phyloP scores from a whole-genome alignment of 179 eudicot genomes.

The Beta macrorhiza region DNA sequence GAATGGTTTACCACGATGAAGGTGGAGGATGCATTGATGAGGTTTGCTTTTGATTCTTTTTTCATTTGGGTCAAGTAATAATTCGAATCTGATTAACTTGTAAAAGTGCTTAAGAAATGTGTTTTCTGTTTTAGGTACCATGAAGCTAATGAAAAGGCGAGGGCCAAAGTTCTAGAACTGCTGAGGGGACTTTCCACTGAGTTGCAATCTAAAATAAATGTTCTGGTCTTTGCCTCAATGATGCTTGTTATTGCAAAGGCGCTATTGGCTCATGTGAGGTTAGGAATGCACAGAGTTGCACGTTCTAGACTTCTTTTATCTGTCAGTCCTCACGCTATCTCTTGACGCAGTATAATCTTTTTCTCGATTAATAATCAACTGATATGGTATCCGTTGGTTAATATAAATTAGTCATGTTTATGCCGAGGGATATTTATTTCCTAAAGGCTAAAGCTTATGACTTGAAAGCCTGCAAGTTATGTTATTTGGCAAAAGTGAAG shows the following conservation, averaged over 20 bases:
- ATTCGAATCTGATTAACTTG: slow-evolving; percentile 4
- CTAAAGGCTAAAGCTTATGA: background rate
- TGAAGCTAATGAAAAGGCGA: slow-evolving; percentile 80
- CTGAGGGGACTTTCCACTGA: slow-evolving; percentile 78
- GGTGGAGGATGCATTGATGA: slow-evolving; percentile 80
- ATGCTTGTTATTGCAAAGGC: slow-evolving; percentile 95
- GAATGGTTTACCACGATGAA: slow-evolving; percentile 93
- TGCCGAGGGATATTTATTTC: background rate
- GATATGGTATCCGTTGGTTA: background rate
- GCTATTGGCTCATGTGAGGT: slow-evolving; percentile 93
- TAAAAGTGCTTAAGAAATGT: slow-evolving; percentile 9
- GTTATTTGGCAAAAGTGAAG: background rate
- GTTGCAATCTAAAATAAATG: slow-evolving; percentile 72
- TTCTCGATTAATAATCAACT: background rate
- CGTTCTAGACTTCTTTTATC: slow-evolving; percentile 18
- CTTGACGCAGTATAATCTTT: background rate
- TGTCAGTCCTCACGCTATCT: slow-evolving; percentile 7
- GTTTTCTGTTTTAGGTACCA: slow-evolving; percentile 63
- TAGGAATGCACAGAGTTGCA: slow-evolving; percentile 23
- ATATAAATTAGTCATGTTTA: background rate
- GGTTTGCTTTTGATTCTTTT: slow-evolving; percentile 40
- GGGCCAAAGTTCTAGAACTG: slow-evolving; percentile 70
- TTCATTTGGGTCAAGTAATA: background rate
- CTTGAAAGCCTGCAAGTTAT: background rate
- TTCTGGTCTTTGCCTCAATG: slow-evolving; percentile 86